Evolutionary conservation across 164 flowering plant species (phyloP).

Genomic region (Umbellularia californica): DNA sequence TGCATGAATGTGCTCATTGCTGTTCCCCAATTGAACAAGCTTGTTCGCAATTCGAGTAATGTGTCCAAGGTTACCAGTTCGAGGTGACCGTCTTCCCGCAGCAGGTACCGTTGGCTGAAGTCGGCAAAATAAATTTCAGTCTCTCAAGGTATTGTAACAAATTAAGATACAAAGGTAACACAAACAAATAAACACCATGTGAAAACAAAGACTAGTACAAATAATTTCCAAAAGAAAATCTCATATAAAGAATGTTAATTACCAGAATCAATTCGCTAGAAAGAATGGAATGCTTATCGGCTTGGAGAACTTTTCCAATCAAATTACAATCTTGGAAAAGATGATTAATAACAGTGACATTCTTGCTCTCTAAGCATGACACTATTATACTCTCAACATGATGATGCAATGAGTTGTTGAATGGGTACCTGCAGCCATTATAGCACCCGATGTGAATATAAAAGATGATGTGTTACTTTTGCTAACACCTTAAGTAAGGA

Average conservation of each 20-base stretch:
- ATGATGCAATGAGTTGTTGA: slow-evolving; percentile 85
- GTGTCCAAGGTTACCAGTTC: slow-evolving; percentile 83
- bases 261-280: slow-evolving; percentile 53
- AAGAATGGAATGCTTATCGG: slow-evolving; percentile 52
- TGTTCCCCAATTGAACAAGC: slow-evolving; percentile 62
- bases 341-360: slow-evolving; percentile 49
- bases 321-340: slow-evolving; percentile 71
- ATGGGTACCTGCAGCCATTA: slow-evolving; percentile 72
- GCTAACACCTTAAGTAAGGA: neutral
- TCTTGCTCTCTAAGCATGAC: slow-evolving; percentile 87
- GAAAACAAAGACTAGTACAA: neutral
- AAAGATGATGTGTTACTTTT: neutral
- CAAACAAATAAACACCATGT: neutral
- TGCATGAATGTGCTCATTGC: slow-evolving; percentile 49
- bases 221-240: neutral
- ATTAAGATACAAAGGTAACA: neutral
- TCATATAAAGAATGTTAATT: slow-evolving; percentile 8
- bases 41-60: slow-evolving; percentile 83
- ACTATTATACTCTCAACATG: slow-evolving; percentile 80
- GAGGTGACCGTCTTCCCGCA: slow-evolving; percentile 55
- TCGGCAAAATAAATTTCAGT: slow-evolving; percentile 1
- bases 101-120: slow-evolving; percentile 79
- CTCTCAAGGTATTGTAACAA: neutral
- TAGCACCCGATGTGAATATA: slow-evolving; percentile 1
- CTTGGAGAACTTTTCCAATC: slow-evolving; percentile 55